phyloP scores from a whole-genome alignment of 1,284 basidiomycete species.

The Malassezia obtusa region DNA sequence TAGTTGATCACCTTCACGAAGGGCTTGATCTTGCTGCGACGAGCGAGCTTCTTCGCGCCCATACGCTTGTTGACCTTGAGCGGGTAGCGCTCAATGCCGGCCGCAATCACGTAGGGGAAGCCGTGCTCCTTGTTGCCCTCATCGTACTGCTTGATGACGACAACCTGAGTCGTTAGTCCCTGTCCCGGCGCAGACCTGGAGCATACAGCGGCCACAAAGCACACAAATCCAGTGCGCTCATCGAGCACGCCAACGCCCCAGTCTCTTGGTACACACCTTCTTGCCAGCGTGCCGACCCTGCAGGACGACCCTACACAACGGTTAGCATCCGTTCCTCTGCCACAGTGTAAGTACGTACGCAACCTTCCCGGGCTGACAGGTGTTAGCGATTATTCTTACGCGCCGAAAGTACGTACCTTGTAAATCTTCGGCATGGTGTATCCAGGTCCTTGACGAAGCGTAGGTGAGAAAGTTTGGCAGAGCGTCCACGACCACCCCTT shows the following conservation, averaged over 20 bases:
- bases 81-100: constrained; percentile 48
- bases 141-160: constrained; percentile 49
- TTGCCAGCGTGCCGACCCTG: constrained; percentile 47
- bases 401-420: constrained; percentile 28
- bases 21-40: constrained; percentile 48
- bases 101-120: constrained; percentile 45
- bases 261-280: constrained; percentile 35
- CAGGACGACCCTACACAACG: constrained; percentile 30
- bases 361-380: constrained; percentile 98
- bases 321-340: neutral
- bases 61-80: constrained; percentile 47
- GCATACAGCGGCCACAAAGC: neutral
- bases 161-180: constrained; percentile 25
- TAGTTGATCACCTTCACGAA: constrained; percentile 49
- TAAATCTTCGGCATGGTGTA: constrained; percentile 42
- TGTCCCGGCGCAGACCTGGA: constrained; percentile 1
- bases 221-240: neutral
- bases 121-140: constrained; percentile 47
- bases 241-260: constrained; percentile 5
- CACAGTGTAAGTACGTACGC: constrained; percentile 20
- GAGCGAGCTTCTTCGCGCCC: constrained; percentile 48
- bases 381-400: constrained; percentile 12
- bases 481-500: neutral
- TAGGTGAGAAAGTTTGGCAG: constrained; percentile 2
- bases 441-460: constrained; percentile 12